Base-by-base conservation (phyloP, 1,284 basidiomycete species). In the Cryptococcus sp. region DNA sequence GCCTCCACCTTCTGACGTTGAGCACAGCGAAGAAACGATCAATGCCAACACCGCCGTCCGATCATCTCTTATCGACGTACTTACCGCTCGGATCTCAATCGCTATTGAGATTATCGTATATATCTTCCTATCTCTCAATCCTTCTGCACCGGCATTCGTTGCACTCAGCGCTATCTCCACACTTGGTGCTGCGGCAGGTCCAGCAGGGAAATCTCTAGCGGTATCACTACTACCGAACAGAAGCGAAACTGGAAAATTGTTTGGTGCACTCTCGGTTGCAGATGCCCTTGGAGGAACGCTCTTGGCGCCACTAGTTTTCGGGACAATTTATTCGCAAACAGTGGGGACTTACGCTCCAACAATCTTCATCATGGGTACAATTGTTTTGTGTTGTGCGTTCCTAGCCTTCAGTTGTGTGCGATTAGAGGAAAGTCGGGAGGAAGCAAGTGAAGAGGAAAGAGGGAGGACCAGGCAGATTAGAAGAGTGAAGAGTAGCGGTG, bases 71-170 rank as follows among this genome's bases (percentile, higher is more conserved):
- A 69, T 78, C 62, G 68, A 78, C 61, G 52, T 78, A 55, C 47
- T 66, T 52, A 51, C 74, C 56, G 34, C 75, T 52, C 63, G 74
- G 46, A 38, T 71, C 52, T 67, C 76, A 59, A 23, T 78, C 47
- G 3, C 73, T 48, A 49, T 90, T 62, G 86, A 90, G 60, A 55
- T 84, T 43, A 36, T 83, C 47, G 76, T 80, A 8, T 86, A 84
- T 66, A 59, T 78, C 13, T 58, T 80, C 37, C 81, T 89, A 77
- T 58, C 67, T 2, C 46, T 70, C 49, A 60, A 67, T 53, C 55
- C 61, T 6, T 49, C 57, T 30, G 45, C 63, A 15, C 50, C 51
- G 14, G 49, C 65, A 31, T 77, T 76, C 60, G 56, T 78, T 43
- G 14, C 65, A 4, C 51, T 67, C 30, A 67, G 71, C 7, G 58